Conservation (phyloP, 768 basidiomycete species). For the Boletellus ananas region DNA sequence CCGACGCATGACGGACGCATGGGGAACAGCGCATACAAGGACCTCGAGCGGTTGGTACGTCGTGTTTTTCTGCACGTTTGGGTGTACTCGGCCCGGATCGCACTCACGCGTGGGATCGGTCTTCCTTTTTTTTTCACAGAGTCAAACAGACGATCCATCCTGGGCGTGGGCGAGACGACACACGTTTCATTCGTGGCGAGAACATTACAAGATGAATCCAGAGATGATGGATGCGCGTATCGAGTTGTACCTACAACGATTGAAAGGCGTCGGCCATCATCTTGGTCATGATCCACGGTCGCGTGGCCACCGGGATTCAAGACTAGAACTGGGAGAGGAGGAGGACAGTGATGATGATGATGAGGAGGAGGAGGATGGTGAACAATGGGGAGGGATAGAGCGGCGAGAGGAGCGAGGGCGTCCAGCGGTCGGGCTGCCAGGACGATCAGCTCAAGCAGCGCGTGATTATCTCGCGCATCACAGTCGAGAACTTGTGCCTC, state of each 20-base stretch:
- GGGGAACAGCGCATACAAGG: slow-evolving; percentile 46
- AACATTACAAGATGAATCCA: slow-evolving; percentile 50
- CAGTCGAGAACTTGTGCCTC: background rate
- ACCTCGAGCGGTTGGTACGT: slow-evolving; percentile 48
- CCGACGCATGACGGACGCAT: slow-evolving; percentile 41
- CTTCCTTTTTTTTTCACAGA: slow-evolving; percentile 1
- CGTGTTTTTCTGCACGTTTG: background rate
- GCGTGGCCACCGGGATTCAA: background rate
- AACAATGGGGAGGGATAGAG: slow-evolving; percentile 4
- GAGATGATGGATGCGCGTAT: slow-evolving; percentile 42
- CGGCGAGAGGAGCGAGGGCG: background rate
- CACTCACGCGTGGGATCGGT: background rate
- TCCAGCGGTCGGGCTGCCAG: background rate
- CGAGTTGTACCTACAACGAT: slow-evolving; percentile 19
- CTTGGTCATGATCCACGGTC: slow-evolving; percentile 24
- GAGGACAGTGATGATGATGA: slow-evolving; percentile 10
- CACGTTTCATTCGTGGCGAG: slow-evolving; percentile 60
- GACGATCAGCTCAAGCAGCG: background rate
- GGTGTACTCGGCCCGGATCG: background rate
- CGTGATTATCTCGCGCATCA: background rate
- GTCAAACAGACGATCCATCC: slow-evolving; percentile 36
- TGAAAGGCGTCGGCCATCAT: slow-evolving; percentile 17
- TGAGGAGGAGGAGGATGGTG: slow-evolving; percentile 4
- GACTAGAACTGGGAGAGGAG: background rate
- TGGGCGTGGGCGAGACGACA: slow-evolving; percentile 40